phyloP scores from a whole-genome alignment of 1,284 basidiomycete genomes.

The Puccinia brachypodii region DNA sequence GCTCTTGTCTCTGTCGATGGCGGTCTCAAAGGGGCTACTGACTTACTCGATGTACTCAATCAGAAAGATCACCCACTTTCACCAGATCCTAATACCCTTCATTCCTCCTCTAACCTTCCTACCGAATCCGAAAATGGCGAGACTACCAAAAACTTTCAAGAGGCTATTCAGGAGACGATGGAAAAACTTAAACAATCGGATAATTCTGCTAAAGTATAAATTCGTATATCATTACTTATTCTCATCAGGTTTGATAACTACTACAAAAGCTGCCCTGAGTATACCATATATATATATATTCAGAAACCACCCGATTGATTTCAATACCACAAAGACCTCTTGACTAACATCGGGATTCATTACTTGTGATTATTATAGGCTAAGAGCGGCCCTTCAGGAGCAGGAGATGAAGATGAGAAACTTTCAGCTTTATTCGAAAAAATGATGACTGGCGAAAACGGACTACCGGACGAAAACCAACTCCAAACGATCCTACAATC shows the following conservation, averaged over 20 bases:
- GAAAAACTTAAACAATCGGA: constrained; percentile 47
- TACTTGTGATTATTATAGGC: constrained; percentile 6
- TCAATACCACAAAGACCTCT: background rate
- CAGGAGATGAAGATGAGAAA: constrained; percentile 31
- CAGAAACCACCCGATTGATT: background rate
- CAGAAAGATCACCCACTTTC: background rate
- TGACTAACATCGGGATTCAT: background rate
- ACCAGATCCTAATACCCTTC: background rate
- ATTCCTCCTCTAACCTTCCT: background rate
- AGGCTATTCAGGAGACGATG: constrained; percentile 41
- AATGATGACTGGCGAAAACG: constrained; percentile 53
- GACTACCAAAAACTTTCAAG: constrained; percentile 35
- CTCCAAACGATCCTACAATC: constrained; percentile 76
- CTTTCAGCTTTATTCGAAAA: constrained; percentile 45
- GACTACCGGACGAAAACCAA: constrained; percentile 64
- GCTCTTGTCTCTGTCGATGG: constrained; percentile 20
- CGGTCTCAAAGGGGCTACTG: background rate
- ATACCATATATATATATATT: background rate
- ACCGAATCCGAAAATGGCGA: background rate
- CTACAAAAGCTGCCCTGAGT: background rate
- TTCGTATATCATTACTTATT: constrained; percentile 13
- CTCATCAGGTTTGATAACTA: constrained; percentile 17
- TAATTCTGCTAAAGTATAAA: constrained; percentile 46
- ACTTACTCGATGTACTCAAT: constrained; percentile 32
- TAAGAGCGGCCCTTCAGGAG: background rate